phyloP scores from a whole-genome alignment of 2,329 filamentous ascomycete genomes.

The Talaromyces sp. region DNA sequence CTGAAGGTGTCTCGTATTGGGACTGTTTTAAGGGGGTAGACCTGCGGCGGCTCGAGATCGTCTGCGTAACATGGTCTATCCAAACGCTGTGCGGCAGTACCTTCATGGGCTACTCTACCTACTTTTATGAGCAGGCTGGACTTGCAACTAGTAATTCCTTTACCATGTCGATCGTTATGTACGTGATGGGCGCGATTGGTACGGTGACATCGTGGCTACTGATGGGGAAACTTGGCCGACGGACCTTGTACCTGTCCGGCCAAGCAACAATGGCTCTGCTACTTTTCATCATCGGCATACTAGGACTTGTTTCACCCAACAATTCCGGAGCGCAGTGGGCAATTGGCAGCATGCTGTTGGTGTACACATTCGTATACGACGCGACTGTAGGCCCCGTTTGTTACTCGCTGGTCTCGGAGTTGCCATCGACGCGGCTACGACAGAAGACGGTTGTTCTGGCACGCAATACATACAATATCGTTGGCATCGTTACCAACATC shows the following conservation, averaged over 20 bases:
- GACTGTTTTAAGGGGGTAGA: conserved; percentile 8
- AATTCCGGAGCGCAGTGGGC: conserved; percentile 30
- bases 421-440: conserved; percentile 39
- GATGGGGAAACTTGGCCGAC: conserved; percentile 38
- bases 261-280: conserved; percentile 24
- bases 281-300: conserved; percentile 19
- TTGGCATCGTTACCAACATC: conserved; percentile 41
- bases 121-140: conserved; percentile 45
- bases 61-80: conserved; percentile 27
- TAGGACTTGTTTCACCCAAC: background rate
- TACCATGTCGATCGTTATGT: conserved; percentile 51
- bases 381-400: conserved; percentile 27
- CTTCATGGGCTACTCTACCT: conserved; percentile 43
- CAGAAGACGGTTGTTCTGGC: conserved; percentile 47
- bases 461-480: conserved; percentile 37
- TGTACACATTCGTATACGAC: conserved; percentile 67
- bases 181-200: conserved; percentile 56
- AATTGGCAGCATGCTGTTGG: conserved; percentile 49
- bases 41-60: background rate
- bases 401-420: conserved; percentile 42
- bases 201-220: conserved; percentile 50
- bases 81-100: conserved; percentile 32
- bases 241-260: conserved; percentile 37
- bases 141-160: conserved; percentile 34
- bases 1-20: background rate